Base-by-base conservation (phyloP, 345 rosid species). In the Acer campestre region DNA sequence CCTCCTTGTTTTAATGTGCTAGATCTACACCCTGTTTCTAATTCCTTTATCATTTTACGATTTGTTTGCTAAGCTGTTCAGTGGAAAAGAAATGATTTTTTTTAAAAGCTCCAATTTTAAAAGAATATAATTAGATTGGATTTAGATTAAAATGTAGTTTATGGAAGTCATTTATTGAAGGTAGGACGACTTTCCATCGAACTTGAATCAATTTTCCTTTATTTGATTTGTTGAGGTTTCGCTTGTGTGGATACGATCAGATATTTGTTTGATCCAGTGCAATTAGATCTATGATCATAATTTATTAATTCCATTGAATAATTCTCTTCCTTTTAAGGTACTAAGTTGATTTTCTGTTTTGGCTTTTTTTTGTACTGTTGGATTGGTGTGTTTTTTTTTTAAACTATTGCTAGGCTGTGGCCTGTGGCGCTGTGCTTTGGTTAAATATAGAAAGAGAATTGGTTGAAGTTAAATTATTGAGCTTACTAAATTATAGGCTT, bases 141-240 rank as follows among this genome's bases (percentile, higher is more conserved):
- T 14, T 46, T 46, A 46, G 3, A 46, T 46, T 42, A 20, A 59
- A 59, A 14, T 40, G 16, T 16, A 23, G 18, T 1, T 56, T 58
- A 9, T 61, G 14, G 38, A 74, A 42, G 59, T 44, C 64, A 7
- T 67, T 67, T 64, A 65, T 65, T 65, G 17, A 65, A 65, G 20
- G 5, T 31, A 29, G 46, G 35, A 35, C 8, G 20, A 16, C 68
- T 16, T 7, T 8, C n/a, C 11, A 1, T 35, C 7, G 6, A 65
- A 31, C 20, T 65, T 31, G 68, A 51, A 40, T 59, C 4, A 22
- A 8, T 73, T 61, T 59, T 62, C 58, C 5, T 9, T 27, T 71
- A 18, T 71, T 27, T 71, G 49, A 48, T 55, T 25, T 9, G 2
- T n/a, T n/a, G 14, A 31, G 23, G 63, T 20, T 58, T 72, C 25